Base-by-base conservation (phyloP, 176 grass and related monocot genomes). In the Carex littledalei region DNA sequence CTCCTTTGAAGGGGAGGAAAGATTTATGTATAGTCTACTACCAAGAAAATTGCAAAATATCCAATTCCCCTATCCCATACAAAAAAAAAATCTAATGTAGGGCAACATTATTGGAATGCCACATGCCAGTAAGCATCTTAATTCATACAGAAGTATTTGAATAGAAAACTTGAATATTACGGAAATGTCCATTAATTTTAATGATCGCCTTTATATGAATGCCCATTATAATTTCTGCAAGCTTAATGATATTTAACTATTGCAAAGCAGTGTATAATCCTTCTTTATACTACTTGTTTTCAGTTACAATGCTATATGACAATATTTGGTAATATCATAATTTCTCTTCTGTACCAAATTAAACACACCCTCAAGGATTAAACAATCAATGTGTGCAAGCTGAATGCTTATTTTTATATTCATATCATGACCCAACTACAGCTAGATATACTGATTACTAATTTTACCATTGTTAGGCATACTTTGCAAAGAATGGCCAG, bases 401-500 rank as follows among this genome's bases (percentile, higher is more conserved):
- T 55, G 22, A 77, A 9, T 78, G 24, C 26, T 16, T 78, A 32
- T 56, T 16, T 32, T 78, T 34, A 47, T 43, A 31, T 53, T 76
- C 47, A 76, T 76, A 76, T 54, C 47, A 53, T 52, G 20, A 53
- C 6, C 15, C n/a, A 11, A 29, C n/a, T 53, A 76, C 45, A 76
- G n/a, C n/a, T 8, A 29, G 12, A 21, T 81, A 21, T 56, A 47
- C 34, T 22, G 4, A 41, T 52, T 68, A 52, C 21, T 83, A 55
- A 50, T 68, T 47, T 67, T 17, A 45, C 26, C 45, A 31, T 68
- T 45, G 39, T 29, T n/a, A 68, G 63, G 81, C 54, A 12, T 68
- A 67, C 2, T 54, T 68, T 53, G 21, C 60, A 83, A 54, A 66
- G 22, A 78, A 83, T 83, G 81, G 39, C 62, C 11, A 65, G 9